A percentile compares a stretch with the other conserved stretches of the same genome.
Evolutionary conservation across 345 rosid genomes (phyloP).

Genomic region (Eucalyptus rudis): DNA sequence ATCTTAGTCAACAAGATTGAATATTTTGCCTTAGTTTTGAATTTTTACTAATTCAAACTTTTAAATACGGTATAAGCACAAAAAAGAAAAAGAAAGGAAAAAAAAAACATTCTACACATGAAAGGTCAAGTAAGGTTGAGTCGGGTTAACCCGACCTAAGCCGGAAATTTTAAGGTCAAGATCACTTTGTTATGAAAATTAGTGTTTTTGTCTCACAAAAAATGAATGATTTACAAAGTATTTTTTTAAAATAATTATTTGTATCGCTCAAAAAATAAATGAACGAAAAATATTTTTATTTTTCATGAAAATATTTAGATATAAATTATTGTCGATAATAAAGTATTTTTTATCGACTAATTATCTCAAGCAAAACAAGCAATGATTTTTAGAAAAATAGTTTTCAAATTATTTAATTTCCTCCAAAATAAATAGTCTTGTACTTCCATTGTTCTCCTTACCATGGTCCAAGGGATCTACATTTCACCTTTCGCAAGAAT

Average conservation of each 20-base stretch:
- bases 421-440: not conserved
- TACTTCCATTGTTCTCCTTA: not conserved
- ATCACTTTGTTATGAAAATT: not conserved
- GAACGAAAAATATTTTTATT: not conserved
- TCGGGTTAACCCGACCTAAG: rapidly evolving
- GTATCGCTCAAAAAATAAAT: not conserved
- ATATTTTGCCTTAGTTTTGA: not conserved
- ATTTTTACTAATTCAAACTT: not conserved
- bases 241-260: not conserved
- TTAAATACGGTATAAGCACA: not conserved
- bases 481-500: not conserved
- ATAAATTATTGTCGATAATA: not conserved
- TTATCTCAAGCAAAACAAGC: not conserved
- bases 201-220: not conserved
- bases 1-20: not conserved
- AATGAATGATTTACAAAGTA: not conserved
- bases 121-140: not conserved
- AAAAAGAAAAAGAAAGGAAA: not conserved
- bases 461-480: not conserved
- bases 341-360: not conserved
- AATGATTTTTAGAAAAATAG: not conserved
- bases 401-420: not conserved
- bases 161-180: not conserved
- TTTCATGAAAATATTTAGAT: no score
- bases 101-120: not conserved